These are phyloP conservation scores for Gloeopeniophorella convolvens DNA, from an alignment of 768 basidiomycete genomes.

Conservation along the genomic window DNA sequence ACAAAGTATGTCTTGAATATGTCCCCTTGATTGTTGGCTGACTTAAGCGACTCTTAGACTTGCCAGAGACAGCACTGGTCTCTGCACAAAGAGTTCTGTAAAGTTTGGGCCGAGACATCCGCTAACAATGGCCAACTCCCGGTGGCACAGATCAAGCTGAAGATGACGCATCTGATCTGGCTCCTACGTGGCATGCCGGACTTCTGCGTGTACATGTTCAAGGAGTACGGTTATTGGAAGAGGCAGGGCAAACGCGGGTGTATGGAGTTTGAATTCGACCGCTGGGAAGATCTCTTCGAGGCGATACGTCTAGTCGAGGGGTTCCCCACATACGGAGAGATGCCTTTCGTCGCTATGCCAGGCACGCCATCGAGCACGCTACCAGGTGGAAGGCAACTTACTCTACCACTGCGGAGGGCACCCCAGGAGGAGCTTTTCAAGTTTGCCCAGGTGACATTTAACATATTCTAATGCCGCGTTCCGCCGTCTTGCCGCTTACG, in stretches of 20 bases:
- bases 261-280: conserved; percentile 22
- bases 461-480: neutral
- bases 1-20: conserved; percentile 1
- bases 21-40: neutral
- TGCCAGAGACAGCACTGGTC: conserved; percentile 22
- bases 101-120: conserved; percentile 18
- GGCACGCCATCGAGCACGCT: conserved; percentile 19
- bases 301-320: conserved; percentile 16
- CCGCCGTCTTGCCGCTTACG: neutral
- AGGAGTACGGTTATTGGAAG: conserved; percentile 15
- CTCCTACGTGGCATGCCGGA: conserved; percentile 21
- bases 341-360: conserved; percentile 17
- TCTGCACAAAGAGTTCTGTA: conserved; percentile 21
- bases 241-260: conserved; percentile 14
- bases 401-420: conserved; percentile 15
- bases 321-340: conserved; percentile 1
- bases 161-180: conserved; percentile 23
- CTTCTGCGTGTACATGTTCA: conserved; percentile 16
- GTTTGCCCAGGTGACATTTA: conserved; percentile 13
- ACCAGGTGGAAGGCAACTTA: conserved; percentile 1
- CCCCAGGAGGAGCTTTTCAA: neutral
- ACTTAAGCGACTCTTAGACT: conserved; percentile 3
- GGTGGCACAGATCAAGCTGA: conserved; percentile 21
- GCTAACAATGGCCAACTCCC: conserved; percentile 15
- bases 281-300: conserved; percentile 18